Percentiles rank a stretch among this genome's conserved stretches.
Conservation (phyloP, 2,329 filamentous ascomycete species). For the Lecanicillium sp. region DNA sequence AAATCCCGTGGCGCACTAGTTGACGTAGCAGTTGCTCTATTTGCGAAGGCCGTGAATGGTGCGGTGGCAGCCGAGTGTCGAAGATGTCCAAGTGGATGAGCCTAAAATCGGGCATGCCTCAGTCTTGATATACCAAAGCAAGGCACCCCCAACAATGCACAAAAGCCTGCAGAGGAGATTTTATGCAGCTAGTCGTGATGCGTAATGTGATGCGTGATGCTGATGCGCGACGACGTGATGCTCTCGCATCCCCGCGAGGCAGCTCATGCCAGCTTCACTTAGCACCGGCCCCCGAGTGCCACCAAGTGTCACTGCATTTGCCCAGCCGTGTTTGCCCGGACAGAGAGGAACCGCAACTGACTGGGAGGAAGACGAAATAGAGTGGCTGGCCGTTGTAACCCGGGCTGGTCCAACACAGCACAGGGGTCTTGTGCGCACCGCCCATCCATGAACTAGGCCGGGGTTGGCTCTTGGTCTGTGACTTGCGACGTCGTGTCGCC, state of each 20-base stretch:
- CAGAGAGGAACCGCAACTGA: neutral
- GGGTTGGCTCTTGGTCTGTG: conserved; percentile 10
- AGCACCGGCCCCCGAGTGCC: too few relatives aligned
- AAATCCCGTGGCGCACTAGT: conserved; percentile 9
- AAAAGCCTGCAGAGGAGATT: neutral
- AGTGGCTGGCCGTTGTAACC: conserved; percentile 9
- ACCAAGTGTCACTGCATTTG: neutral
- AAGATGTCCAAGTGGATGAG: conserved; percentile 1
- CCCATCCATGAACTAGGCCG: conserved; percentile 7
- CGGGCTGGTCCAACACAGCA: neutral
- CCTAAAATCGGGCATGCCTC: conserved; percentile 9
- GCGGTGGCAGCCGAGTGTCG: neutral
- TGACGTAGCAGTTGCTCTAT: conserved; percentile 8
- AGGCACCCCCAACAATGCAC: conserved; percentile 5
- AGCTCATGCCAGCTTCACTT: neutral
- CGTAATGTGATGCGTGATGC: neutral
- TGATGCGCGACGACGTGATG: neutral
- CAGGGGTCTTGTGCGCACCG: conserved; percentile 2
- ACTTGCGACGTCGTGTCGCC: neutral
- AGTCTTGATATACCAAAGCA: conserved; percentile 5
- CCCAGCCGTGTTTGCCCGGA: neutral
- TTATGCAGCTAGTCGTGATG: neutral
- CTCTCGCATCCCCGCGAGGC: neutral
- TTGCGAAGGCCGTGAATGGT: neutral
- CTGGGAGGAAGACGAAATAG: neutral